Base-by-base conservation (phyloP, 2,329 filamentous ascomycete species). In the Arthroderma sp. region DNA sequence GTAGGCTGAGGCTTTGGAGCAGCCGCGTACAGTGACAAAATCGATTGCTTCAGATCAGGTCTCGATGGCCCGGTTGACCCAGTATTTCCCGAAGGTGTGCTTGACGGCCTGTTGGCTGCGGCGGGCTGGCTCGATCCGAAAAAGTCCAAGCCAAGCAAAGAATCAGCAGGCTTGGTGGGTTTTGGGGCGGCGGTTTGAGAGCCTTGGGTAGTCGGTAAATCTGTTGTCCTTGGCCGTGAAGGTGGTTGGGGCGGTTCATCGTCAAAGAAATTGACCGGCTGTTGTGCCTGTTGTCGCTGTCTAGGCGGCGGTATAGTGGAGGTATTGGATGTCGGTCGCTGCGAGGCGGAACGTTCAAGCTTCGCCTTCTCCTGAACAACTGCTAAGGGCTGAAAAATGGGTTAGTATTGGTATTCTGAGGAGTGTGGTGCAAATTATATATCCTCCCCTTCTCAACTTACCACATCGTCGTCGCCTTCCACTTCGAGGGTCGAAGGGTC, bases 41-140 rank as follows among this genome's bases (percentile, higher is more conserved):
- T 98, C 2, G 89, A 96, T 64, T 95, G 89, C 66, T 98, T 98
- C 48, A 98, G 70, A 60, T 98, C 91, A 2, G 89, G 88, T 50
- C 91, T 75, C 38, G 87, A 93, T 29, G 46, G 80, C 8, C 74
- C 73, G 11, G 70, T 70, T 3, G 73, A 61, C 4, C 74, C 72
- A 28, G 58, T 58, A 38, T 75, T 68, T 8, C 80, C 75, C 11
- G 81, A 78, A 4, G 81, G 76, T 15, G 86, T 86, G 66, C 86
- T 94, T 4, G 85, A 78, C n/a, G 88, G 84, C 43, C 87, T 77
- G 43, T 68, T 69, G 30, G 80, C 78, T n/a, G 86, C 78, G 6
- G 83, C 72, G 32, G 81, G 70, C 36, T 82, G 70, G 30, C 77
- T 66, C 43, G 80, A 78, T 33, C 86, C 87, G 49, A 98, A 81